Base-by-base conservation (phyloP, 2,329 filamentous ascomycete genomes). In the Fusarium solani-melongenae region DNA sequence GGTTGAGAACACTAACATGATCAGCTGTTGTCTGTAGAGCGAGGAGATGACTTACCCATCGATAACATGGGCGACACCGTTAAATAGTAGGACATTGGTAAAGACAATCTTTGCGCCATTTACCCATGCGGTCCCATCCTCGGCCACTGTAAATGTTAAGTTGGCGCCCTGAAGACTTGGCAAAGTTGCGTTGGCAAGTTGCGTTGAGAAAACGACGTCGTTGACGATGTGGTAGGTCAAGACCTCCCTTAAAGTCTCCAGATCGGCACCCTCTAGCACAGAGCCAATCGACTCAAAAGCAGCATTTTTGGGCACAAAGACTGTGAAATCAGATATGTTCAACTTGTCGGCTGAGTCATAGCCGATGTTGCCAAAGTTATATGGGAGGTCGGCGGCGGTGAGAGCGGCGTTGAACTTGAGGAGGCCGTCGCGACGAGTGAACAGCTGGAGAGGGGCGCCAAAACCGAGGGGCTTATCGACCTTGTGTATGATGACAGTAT, bases 21-120 rank as follows among this genome's bases (percentile, higher is more conserved):
- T 76, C 10, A 76, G 68, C 1, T 59, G 10, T 6, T 9, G 3
- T 6, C 11, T 3, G 2, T 6, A 2, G 0, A 10, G 3, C n/a
- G 9, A 20, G 3, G 5, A 15, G 11, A 38, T 12, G 10, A 64
- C 74, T 66, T 34, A 80, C 79, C 70, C 71, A 34, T 82, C 80
- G 55, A 82, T 78, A 34, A 77, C 72, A 39, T 82, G 81, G 9
- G 78, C 81, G 11, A 82, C 74, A 39, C 81, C 80, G 36, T 82
- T 82, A 49, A 69, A 76, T 2, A 81, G 55, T 17, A 82, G 76
- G 14, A 72, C 67, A 62, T 82, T 80, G 24, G 80, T 73, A 6
- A 76, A 74, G 2, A 79, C 67, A 34, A 82, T 81, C 64, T 74
- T 79, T 0, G 81, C 81, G 12, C 74, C 73, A 12, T 82, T 81